phyloP scores from a whole-genome alignment of 192 early-diverging fungal genomes.

The Spizellomyces sp. region DNA sequence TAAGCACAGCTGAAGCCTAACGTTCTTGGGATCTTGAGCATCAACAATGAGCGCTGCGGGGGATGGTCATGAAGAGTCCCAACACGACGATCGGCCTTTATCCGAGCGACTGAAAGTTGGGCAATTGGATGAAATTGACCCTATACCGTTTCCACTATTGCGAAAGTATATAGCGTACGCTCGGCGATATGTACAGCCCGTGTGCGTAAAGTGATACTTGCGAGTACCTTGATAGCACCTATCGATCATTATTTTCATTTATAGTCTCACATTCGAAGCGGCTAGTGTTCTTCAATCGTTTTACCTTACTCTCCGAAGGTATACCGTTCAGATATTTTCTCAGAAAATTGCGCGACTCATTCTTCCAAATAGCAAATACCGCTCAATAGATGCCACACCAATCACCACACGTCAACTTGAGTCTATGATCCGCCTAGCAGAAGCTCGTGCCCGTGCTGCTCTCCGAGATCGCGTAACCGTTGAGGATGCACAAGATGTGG shows the following conservation, averaged over 20 bases:
- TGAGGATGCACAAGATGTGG: conserved; percentile 73
- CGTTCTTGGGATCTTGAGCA: no score
- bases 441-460: conserved; percentile 78
- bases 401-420: conserved; percentile 86
- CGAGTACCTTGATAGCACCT: conserved; percentile 8
- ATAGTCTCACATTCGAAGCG: conserved; percentile 59
- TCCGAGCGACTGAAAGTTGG: conserved; percentile 53
- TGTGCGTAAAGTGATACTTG: conserved; percentile 19
- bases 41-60: not conserved
- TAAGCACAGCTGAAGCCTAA: no score
- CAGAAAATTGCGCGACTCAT: not conserved
- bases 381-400: conserved; percentile 66
- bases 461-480: conserved; percentile 72
- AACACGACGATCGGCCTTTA: conserved; percentile 10
- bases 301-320: conserved; percentile 65
- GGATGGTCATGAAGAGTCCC: not conserved
- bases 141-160: conserved; percentile 65
- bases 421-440: conserved; percentile 73
- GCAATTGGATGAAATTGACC: conserved; percentile 55
- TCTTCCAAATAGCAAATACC: conserved; percentile 46
- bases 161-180: conserved; percentile 87
- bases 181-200: conserved; percentile 74
- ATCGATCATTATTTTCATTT: conserved; percentile 4
- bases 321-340: not conserved
- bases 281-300: conserved; percentile 66